Evolutionary conservation across 2,329 filamentous ascomycete genomes (phyloP).

Genomic region (Diaporthe amygdali): DNA sequence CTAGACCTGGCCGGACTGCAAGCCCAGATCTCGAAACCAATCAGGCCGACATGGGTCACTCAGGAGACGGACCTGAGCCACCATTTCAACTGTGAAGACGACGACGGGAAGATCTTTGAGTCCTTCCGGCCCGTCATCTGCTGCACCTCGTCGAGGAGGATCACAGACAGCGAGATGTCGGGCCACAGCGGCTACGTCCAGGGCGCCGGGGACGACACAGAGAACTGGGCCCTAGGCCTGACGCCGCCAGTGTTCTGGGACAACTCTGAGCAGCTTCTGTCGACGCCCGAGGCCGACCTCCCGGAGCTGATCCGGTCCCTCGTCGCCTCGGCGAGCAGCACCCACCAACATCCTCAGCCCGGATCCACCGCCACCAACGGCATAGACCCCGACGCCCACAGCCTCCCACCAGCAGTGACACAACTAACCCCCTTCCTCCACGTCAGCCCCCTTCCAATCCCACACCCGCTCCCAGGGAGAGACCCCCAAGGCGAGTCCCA

Average conservation of each 20-base stretch:
- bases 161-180: slow-evolving; percentile 70
- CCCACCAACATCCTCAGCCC: not conserved
- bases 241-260: slow-evolving; percentile 83
- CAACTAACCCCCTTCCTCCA: slow-evolving; percentile 30
- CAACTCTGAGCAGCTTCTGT: slow-evolving; percentile 65
- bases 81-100: slow-evolving; percentile 31
- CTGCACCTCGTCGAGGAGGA: slow-evolving; percentile 81
- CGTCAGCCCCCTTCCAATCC: slow-evolving; percentile 29
- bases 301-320: slow-evolving; percentile 54
- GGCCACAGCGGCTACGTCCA: slow-evolving; percentile 79
- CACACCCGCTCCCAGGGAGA: not conserved
- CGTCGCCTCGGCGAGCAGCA: slow-evolving; percentile 38
- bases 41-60: slow-evolving; percentile 82
- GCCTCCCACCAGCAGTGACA: slow-evolving; percentile 5
- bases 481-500: not conserved
- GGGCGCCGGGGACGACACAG: slow-evolving; percentile 92
- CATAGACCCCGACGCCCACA: not conserved
- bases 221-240: slow-evolving; percentile 87
- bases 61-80: slow-evolving; percentile 61
- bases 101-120: slow-evolving; percentile 46
- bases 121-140: slow-evolving; percentile 78
- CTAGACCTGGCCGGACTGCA: slow-evolving; percentile 63
- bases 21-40: slow-evolving; percentile 68
- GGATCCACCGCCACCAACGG: not conserved
- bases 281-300: slow-evolving; percentile 68